Base-by-base conservation (phyloP, 2,329 filamentous ascomycete species). In the Fusarium nodosum region DNA sequence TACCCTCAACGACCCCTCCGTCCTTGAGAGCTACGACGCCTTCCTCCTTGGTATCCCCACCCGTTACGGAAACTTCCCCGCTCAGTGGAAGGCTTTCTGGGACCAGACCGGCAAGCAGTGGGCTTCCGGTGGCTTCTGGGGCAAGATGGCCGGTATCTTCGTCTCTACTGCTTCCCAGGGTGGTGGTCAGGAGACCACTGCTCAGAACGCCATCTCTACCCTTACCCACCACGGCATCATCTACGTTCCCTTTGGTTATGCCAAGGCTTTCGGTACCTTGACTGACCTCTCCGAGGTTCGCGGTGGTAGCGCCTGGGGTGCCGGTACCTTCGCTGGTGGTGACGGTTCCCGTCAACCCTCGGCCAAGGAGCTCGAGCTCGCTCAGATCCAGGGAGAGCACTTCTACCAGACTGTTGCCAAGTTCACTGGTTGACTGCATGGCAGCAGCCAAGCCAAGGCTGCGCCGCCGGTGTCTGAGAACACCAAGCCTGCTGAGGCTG, bases 31-130 rank as follows among this genome's bases (percentile, higher is more conserved):
- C 55, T 98, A 97, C 84, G 94, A 98, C 77, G 96, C 85, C 72
- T 90, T 97, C 85, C 90, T 99, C 70, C 87, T 98, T 76, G 96
- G 96, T 72, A 96, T 98, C 80, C 96, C 96, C 64, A 99, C 96
- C 53, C 89, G 96, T 73, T 99, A 93, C 84, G 96, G 96, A 76
- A 98, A 97, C 89, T 97, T 97, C 87, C 94, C 95, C 50, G 93
- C 91, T 20, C 96, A 99, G 84, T 97, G 92, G 92, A 97, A 96
- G 86, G 82, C 89, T 42, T 95, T 94, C 86, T 97, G 94, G 92
- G 96, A 99, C 85, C 87, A 88, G 82, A 94, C 93, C 26, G 95
- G 95, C 77, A 85, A 87, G 74, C 92, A 96, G 81, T 98, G 96
- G 96, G 82, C 86, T 66, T 80, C 82, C 16, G 95, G 95, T 68